These are phyloP conservation scores for Themeda triandra DNA, from an alignment of 176 grass and related monocot genomes.

Conservation along the genomic window DNA sequence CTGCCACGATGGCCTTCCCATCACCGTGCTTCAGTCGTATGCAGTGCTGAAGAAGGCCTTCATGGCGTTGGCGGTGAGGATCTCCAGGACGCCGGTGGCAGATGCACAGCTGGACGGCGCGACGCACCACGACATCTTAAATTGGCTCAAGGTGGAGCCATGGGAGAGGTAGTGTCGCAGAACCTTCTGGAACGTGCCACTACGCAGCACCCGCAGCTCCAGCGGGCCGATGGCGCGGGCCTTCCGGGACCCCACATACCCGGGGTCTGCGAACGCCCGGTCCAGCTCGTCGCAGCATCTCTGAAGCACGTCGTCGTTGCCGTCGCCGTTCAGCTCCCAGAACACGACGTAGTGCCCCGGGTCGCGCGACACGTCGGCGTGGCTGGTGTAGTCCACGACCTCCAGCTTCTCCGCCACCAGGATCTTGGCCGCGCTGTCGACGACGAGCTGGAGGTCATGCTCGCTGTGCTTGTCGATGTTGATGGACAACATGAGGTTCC, in stretches of 20 bases:
- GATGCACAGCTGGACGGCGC: slow-evolving; percentile 22
- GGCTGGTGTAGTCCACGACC: slow-evolving; percentile 78
- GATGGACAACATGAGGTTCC: background rate
- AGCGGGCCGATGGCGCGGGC: slow-evolving; percentile 39
- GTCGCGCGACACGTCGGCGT: slow-evolving; percentile 51
- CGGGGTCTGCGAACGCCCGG: slow-evolving; percentile 46
- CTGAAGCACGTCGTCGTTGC: slow-evolving; percentile 44
- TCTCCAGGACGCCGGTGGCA: slow-evolving; percentile 44
- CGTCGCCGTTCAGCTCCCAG: slow-evolving; percentile 51
- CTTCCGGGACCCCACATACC: slow-evolving; percentile 54
- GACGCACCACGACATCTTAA: slow-evolving; percentile 72
- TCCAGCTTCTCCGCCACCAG: slow-evolving; percentile 67
- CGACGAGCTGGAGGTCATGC: slow-evolving; percentile 67
- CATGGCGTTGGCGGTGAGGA: slow-evolving; percentile 14
- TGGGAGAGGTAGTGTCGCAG: slow-evolving; percentile 47
- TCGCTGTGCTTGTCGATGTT: slow-evolving; percentile 98
- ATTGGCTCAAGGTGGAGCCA: slow-evolving; percentile 60
- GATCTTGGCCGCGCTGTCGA: slow-evolving; percentile 43
- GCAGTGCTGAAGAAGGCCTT: slow-evolving; percentile 35
- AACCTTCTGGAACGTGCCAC: slow-evolving; percentile 59
- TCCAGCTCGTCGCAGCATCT: slow-evolving; percentile 77
- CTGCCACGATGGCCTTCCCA: no score
- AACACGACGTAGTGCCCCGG: slow-evolving; percentile 79
- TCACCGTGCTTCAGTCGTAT: background rate
- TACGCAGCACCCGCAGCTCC: slow-evolving; percentile 53